Base-by-base conservation (phyloP, 257 asterid genomes). In the Linaria vulgaris region DNA sequence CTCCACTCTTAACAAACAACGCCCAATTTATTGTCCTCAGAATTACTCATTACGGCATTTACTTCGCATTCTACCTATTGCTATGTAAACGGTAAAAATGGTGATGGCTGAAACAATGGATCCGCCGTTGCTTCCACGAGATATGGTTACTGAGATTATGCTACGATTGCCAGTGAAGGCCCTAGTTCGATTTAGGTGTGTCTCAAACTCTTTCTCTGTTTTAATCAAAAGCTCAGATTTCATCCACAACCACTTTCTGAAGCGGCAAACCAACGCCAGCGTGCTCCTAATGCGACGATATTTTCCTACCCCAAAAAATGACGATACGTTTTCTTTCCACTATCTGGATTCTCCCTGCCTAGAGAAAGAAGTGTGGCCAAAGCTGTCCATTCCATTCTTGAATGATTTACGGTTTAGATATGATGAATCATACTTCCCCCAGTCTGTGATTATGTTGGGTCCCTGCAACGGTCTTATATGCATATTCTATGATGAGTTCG, bases 391-490 rank as follows among this genome's bases (percentile, higher is more conserved):
- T n/a, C n/a, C n/a, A n/a, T n/a, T n/a, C n/a, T n/a, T n/a, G n/a
- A n/a, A 41, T 9, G 1, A n/a, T n/a, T n/a, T n/a, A n/a, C n/a
- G n/a, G n/a, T n/a, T n/a, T n/a, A n/a, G n/a, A n/a, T n/a, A n/a
- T 3, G 9, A 4, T 8, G 4, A 3, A 9, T 50, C 9, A 27
- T 30, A 21, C 9, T 20, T 13, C 14, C n/a, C n/a, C n/a, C n/a
- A 14, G 10, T 17, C 0, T 14, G 19, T 12, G 5, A 4, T 15
- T 6, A 6, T 48, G 2, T 12, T 17, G 10, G 51, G 59, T 3
- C 16, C 66, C 1, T 67, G 52, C 44, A 61, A 55, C 6, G 61
- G 67, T 14, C 37, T 68, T 25, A 15, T 56, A 8, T 27, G 43
- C 16, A 15, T 56, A 12, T 11, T 19, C 2, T 0, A 19, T 20